Evolutionary conservation across 805 yeast genomes (phyloP).

Genomic region (Zygosaccharomyces kombuchaensis): DNA sequence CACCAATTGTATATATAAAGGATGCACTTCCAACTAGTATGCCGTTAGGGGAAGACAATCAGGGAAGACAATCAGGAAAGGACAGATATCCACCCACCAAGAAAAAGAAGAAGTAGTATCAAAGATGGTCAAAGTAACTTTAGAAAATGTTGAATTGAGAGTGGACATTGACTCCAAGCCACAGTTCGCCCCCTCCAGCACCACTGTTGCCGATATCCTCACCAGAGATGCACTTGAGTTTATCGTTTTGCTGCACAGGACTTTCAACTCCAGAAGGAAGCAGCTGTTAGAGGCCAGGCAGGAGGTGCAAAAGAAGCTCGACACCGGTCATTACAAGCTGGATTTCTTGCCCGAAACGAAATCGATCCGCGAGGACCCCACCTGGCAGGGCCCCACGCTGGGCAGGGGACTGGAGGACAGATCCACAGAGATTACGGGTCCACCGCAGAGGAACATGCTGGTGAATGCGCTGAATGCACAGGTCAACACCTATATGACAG

Average conservation of each 20-base stretch:
- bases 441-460: slow-evolving; percentile 79
- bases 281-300: slow-evolving; percentile 59
- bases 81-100: neutral
- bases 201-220: slow-evolving; percentile 38
- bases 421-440: slow-evolving; percentile 81
- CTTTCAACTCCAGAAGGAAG: slow-evolving; percentile 60
- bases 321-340: slow-evolving; percentile 50
- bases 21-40: no score
- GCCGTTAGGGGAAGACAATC: neutral
- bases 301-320: slow-evolving; percentile 55
- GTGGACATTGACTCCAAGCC: slow-evolving; percentile 35
- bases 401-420: slow-evolving; percentile 72
- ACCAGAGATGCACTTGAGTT: slow-evolving; percentile 53
- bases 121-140: slow-evolving; percentile 23
- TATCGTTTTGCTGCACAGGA: slow-evolving; percentile 67
- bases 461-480: slow-evolving; percentile 74
- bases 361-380: slow-evolving; percentile 62
- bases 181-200: slow-evolving; percentile 35
- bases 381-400: slow-evolving; percentile 70
- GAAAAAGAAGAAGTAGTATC: neutral
- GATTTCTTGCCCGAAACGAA: slow-evolving; percentile 67
- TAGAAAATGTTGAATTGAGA: slow-evolving; percentile 36
- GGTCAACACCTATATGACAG: slow-evolving; percentile 82
- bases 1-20: no score
- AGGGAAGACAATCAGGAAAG: neutral